Evolutionary conservation across 2,329 filamentous ascomycete genomes (phyloP).

Genomic region (Colletotrichum higginsianum): DNA sequence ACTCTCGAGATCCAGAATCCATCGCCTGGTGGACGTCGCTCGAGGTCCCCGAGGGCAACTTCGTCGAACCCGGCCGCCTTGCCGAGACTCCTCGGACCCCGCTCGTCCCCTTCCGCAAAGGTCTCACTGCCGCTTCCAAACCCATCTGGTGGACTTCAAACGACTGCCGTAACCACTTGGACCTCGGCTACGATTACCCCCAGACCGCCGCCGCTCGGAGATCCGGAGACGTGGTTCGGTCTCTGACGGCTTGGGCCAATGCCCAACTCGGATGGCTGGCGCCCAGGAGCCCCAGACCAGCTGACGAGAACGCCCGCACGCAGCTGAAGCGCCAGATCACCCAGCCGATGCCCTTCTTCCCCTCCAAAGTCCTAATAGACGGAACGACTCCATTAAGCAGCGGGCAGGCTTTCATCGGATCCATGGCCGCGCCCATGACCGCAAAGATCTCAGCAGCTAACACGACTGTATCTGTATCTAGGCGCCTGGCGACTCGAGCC

Average conservation of each 20-base stretch:
- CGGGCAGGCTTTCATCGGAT: background rate
- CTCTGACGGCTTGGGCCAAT: slow-evolving; percentile 23
- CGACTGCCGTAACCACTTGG: slow-evolving; percentile 22
- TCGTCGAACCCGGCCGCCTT: background rate
- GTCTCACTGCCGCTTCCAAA: background rate
- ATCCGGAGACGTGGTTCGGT: background rate
- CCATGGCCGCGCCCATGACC: background rate
- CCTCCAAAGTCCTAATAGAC: background rate
- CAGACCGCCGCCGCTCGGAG: slow-evolving; percentile 16
- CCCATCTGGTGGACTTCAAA: slow-evolving; percentile 30
- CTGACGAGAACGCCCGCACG: slow-evolving; percentile 2
- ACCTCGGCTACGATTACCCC: slow-evolving; percentile 30
- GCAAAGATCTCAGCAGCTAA: background rate
- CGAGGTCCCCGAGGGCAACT: slow-evolving; percentile 10
- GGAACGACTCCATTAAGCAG: background rate
- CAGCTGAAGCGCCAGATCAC: background rate
- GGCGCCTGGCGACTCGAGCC: background rate
- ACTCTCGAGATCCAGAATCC: slow-evolving; percentile 2
- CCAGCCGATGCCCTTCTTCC: slow-evolving; percentile 3
- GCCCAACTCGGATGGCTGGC: slow-evolving; percentile 15
- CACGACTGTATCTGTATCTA: background rate
- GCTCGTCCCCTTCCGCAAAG: slow-evolving; percentile 16
- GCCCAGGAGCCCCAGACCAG: background rate
- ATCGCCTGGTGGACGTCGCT: slow-evolving; percentile 16
- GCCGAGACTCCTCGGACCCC: slow-evolving; percentile 9